Evolutionary conservation across 169 alveolate species (phyloP).

Genomic region (Eimeria acervulina): DNA sequence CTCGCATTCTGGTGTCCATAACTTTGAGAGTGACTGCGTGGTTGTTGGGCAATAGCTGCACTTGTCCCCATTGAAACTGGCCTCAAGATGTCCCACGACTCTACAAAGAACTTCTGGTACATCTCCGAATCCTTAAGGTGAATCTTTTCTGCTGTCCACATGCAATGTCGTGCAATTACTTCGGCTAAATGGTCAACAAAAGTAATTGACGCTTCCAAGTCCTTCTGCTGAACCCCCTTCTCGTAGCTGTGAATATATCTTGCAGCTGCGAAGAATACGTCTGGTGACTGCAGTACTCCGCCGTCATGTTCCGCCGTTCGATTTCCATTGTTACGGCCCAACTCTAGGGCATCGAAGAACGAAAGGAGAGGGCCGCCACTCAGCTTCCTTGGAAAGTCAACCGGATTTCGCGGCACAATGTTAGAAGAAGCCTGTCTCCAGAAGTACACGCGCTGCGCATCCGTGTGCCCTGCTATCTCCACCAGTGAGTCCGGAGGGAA

Average conservation of each 20-base stretch:
- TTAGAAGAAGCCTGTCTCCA: slow-evolving; percentile 31
- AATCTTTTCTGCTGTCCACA: not conserved
- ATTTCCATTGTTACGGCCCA: not conserved
- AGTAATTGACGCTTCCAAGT: slow-evolving; percentile 24
- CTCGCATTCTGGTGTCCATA: not conserved
- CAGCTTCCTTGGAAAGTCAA: slow-evolving; percentile 30
- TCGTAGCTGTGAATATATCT: slow-evolving; percentile 33
- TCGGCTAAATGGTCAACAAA: slow-evolving; percentile 33
- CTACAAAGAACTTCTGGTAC: slow-evolving; percentile 58
- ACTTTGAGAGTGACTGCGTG: not conserved
- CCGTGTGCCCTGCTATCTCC: slow-evolving; percentile 67
- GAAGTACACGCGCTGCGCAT: slow-evolving; percentile 67
- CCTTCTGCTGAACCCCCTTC: slow-evolving; percentile 17
- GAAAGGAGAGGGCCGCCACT: slow-evolving; percentile 20
- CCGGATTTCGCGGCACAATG: slow-evolving; percentile 29
- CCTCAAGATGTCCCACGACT: slow-evolving; percentile 12
- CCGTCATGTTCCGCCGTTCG: not conserved
- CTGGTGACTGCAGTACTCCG: not conserved
- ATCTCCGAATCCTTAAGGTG: slow-evolving; percentile 49
- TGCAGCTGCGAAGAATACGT: slow-evolving; percentile 51
- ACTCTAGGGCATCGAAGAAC: slow-evolving; percentile 10
- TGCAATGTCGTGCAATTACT: slow-evolving; percentile 29
- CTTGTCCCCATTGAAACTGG: not conserved
- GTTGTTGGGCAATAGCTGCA: not conserved
- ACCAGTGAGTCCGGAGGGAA: slow-evolving; percentile 54